Percentiles rank a stretch among this genome's conserved stretches.
Conservation (phyloP, 305 asterid species). For the Fraxinus sp. region DNA sequence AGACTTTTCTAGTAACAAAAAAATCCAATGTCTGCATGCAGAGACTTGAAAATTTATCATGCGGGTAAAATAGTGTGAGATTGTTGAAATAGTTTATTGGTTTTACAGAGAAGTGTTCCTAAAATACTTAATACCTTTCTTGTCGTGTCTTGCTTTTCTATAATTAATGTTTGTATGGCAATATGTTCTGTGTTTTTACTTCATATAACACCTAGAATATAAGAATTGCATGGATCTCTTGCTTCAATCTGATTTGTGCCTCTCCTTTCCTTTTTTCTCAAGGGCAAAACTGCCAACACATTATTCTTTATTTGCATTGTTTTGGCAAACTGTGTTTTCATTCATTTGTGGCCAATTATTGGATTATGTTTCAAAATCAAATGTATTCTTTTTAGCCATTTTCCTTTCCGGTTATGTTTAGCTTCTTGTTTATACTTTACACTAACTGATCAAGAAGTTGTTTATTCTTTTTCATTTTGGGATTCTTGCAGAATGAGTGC, state of each 20-base stretch:
- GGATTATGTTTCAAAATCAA: not conserved
- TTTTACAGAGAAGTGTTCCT: not conserved
- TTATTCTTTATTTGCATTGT: not conserved
- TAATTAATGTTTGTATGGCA: not conserved
- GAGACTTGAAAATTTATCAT: not conserved
- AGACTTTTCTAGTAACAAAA: not conserved
- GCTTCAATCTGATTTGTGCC: not conserved
- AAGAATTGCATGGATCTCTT: conserved; percentile 5
- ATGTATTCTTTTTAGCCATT: not conserved
- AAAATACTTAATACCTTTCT: not conserved
- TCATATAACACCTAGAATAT: not conserved
- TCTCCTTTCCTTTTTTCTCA: not conserved
- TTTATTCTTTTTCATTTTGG: conserved; percentile 5
- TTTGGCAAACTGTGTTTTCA: not conserved
- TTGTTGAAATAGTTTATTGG: not conserved
- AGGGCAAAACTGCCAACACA: not conserved
- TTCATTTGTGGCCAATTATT: not conserved
- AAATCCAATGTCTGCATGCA: not conserved
- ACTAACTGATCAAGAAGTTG: conserved; percentile 5
- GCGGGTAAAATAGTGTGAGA: not conserved
- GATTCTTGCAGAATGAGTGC: conserved; percentile 84
- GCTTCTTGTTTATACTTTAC: conserved; percentile 11
- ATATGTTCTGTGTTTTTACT: not conserved
- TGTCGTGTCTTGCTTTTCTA: not conserved
- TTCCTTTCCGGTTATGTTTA: not conserved